Conservation (phyloP, 371 early-diverging fungal species). For the Dichotomocladium elegans region DNA sequence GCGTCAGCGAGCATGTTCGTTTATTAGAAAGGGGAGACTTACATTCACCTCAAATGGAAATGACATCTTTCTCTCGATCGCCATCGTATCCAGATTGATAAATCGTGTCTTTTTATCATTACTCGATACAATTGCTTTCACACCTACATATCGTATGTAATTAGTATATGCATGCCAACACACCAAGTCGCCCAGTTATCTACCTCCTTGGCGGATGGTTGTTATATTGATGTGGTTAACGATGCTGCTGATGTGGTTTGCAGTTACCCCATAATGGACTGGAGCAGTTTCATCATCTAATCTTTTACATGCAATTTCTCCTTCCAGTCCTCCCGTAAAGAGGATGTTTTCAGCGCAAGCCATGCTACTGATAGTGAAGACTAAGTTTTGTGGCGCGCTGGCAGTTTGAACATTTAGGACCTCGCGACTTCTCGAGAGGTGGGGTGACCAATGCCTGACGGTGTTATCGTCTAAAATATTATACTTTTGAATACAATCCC, state of each 20-base stretch:
- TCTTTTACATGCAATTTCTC: constrained; percentile 38
- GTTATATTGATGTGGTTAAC: constrained; percentile 63
- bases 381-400: constrained; percentile 25
- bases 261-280: constrained; percentile 33
- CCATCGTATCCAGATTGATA: constrained; percentile 47
- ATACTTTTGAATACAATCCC: no score
- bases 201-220: constrained; percentile 32
- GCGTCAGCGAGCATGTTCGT: background rate
- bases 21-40: constrained; percentile 19
- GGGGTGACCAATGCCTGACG: constrained; percentile 67
- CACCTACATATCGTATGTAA: background rate
- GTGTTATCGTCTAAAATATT: constrained; percentile 46
- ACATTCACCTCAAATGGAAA: constrained; percentile 74
- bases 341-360: constrained; percentile 53
- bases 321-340: constrained; percentile 39
- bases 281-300: constrained; percentile 17
- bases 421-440: constrained; percentile 33
- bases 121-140: constrained; percentile 43
- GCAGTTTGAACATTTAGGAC: constrained; percentile 47
- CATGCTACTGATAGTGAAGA: constrained; percentile 57
- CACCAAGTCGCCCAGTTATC: background rate
- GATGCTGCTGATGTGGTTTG: constrained; percentile 44
- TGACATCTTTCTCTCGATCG: constrained; percentile 21
- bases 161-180: background rate
- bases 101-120: constrained; percentile 56